Conservation (phyloP, 202 grass and related monocot species). For the Carex arenaria region DNA sequence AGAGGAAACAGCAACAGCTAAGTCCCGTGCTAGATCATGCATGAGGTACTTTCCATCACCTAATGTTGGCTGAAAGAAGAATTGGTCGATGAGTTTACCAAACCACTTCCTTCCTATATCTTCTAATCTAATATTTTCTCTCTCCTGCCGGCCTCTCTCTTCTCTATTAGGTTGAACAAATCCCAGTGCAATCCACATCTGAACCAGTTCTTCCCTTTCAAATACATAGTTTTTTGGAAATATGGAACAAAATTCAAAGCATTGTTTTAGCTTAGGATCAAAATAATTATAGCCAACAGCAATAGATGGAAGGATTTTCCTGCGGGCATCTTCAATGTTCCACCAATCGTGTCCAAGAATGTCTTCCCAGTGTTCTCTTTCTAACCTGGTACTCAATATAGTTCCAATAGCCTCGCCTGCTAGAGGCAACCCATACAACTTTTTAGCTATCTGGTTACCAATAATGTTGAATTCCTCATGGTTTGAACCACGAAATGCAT, state of each 20-base stretch:
- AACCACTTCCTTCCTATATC: neutral
- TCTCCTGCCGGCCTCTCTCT: neutral
- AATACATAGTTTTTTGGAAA: neutral
- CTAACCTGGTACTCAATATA: neutral
- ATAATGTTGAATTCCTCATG: neutral
- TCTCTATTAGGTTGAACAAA: neutral
- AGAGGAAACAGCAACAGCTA: neutral
- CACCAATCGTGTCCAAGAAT: conserved; percentile 21
- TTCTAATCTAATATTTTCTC: neutral
- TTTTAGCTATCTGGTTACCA: conserved; percentile 17
- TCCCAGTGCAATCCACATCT: neutral
- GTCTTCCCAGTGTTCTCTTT: conserved; percentile 9
- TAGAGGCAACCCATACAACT: conserved; percentile 30
- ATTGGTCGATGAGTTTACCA: neutral
- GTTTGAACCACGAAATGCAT: too few relatives aligned
- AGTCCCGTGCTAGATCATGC: neutral
- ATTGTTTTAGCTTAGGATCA: neutral
- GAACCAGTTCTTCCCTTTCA: neutral
- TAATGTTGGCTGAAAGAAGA: neutral
- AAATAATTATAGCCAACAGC: neutral
- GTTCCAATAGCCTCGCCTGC: conserved; percentile 10
- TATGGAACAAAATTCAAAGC: conserved; percentile 7
- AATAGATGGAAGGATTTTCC: conserved; percentile 4
- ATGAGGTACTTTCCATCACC: neutral
- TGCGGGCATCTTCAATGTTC: neutral